Base-by-base conservation (phyloP, 257 asterid species). In the Cordia subcordata region DNA sequence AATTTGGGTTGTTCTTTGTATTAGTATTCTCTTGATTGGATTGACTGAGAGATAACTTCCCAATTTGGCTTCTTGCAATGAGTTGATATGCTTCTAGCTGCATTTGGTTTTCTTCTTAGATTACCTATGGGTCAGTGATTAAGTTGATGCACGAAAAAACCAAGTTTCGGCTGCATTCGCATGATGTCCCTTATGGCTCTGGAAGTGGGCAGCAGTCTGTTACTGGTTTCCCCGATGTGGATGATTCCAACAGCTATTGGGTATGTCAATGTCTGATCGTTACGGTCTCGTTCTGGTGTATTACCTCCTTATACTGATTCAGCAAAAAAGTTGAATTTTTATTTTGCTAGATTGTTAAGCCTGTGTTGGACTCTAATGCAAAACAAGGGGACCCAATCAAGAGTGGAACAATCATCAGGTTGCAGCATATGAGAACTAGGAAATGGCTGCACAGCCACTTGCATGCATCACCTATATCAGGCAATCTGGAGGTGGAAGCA, bases 391-490 rank as follows among this genome's bases (percentile, higher is more conserved):
- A 93, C 58, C n/a, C 92, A 0, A 93, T 93, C 45, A 79, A 74
- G 76, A 72, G 82, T 64, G 95, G 97, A 66, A 68, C 77, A 6
- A 68, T 79, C 58, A 35, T 93, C 58, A 75, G 91, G 72, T 73
- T 93, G 78, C 99, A 88, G 54, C 97, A 93, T 72, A 78, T 85
- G 90, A 81, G 68, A 80, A 93, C 99, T 20, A 79, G 94, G 75
- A 86, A 65, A 72, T 93, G 99, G 99, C 72, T 93, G 66, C 99
- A 93, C 64, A 93, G 99, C 81, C 99, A 93, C 84, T 78, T 89
- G 86, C 96, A 89, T 33, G 91, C 94, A 35, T 93, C 99, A 64
- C 99, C 99, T 40, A 93, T 93, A 64, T 84, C 97, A 20, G 90
- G 96, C 64, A 93, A 93, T 67, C 23, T 86, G 77, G 99, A 93